phyloP scores from a whole-genome alignment of 495 filamentous ascomycete species.

The Sphaerosporella brunnea region DNA sequence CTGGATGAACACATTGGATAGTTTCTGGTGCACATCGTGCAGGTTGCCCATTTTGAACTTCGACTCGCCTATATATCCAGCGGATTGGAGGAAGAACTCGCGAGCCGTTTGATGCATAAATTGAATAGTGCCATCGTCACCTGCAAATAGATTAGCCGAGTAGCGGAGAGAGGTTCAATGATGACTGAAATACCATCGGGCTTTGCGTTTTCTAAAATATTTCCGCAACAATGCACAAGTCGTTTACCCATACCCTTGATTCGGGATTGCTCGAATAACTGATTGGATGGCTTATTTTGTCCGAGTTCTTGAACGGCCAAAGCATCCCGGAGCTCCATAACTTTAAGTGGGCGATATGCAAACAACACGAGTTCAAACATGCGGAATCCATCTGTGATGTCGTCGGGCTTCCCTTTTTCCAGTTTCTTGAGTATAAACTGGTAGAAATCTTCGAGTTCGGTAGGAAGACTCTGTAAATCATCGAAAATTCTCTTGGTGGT shows the following conservation, averaged over 20 bases:
- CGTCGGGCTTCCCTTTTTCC: not conserved
- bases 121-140: not conserved
- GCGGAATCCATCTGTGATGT: not conserved
- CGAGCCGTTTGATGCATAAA: conserved; percentile 6
- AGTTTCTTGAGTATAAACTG: not conserved
- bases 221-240: conserved; percentile 1
- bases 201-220: not conserved
- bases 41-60: conserved; percentile 1
- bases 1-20: not conserved
- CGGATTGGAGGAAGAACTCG: conserved; percentile 1
- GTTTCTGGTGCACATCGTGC: not conserved
- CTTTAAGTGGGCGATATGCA: not conserved
- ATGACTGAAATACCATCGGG: not conserved
- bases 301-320: not conserved
- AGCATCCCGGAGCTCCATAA: not conserved
- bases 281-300: not conserved
- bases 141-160: not conserved
- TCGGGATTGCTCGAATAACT: not conserved
- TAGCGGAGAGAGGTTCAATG: not conserved
- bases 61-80: not conserved
- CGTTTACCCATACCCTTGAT: not conserved
- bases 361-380: not conserved
- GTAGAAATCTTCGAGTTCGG: not conserved
- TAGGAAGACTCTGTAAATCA: not conserved
- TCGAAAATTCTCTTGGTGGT: not conserved